These are phyloP conservation scores for Tricholoma flavovirens DNA, from an alignment of 768 basidiomycete species.

Conservation along the genomic window DNA sequence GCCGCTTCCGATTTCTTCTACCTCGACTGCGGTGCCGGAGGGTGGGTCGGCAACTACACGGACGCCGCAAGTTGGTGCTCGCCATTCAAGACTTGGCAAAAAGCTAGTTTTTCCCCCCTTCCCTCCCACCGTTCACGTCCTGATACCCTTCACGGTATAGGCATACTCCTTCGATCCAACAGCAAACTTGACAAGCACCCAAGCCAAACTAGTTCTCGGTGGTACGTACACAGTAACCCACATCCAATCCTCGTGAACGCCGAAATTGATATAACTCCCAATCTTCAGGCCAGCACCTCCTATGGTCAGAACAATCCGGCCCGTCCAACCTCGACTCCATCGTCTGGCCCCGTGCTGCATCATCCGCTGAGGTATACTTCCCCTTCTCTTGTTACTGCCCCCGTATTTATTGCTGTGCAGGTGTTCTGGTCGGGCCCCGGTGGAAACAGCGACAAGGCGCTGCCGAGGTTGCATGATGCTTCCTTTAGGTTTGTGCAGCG, in stretches of 20 bases:
- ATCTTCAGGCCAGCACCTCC: conserved; percentile 49
- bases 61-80: conserved; percentile 65
- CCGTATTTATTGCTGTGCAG: neutral
- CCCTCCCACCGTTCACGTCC: neutral
- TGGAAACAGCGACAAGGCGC: neutral
- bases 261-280: neutral
- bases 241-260: neutral
- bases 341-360: conserved; percentile 6
- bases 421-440: conserved; percentile 1
- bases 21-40: conserved; percentile 72
- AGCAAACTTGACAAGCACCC: conserved; percentile 45
- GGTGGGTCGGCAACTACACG: conserved; percentile 52
- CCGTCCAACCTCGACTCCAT: conserved; percentile 3
- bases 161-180: conserved; percentile 70
- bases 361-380: neutral
- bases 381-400: neutral
- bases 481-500: neutral
- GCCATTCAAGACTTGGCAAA: conserved; percentile 78
- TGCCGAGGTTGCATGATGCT: neutral
- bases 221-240: conserved; percentile 33
- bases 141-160: conserved; percentile 7
- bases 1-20: conserved; percentile 76
- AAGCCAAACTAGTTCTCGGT: conserved; percentile 57
- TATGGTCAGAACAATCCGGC: conserved; percentile 73
- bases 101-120: conserved; percentile 29